Conservation (phyloP, 257 asterid species). For the Mitragyna speciosa region DNA sequence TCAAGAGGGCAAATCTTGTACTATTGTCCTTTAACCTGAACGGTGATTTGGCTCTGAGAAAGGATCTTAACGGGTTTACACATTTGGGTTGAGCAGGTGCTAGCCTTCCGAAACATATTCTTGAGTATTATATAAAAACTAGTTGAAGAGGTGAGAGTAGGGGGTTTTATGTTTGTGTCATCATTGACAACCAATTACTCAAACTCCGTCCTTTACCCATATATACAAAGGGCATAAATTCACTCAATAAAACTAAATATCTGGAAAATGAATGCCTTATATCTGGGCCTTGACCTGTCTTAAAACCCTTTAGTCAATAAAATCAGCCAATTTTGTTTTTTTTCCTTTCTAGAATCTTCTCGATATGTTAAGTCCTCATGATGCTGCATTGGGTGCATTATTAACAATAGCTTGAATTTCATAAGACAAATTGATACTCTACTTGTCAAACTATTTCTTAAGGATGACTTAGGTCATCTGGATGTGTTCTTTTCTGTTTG, state of each 20-base stretch:
- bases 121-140: neutral
- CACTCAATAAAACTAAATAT: neutral
- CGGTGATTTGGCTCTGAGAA: neutral
- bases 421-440: neutral
- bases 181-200: neutral
- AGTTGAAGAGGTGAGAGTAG: neutral
- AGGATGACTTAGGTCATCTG: neutral
- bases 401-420: neutral
- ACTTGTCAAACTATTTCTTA: neutral
- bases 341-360: neutral
- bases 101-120: neutral
- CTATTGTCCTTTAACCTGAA: neutral
- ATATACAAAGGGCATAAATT: neutral
- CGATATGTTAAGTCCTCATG: neutral
- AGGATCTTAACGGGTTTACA: neutral
- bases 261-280: neutral
- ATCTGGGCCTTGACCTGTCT: neutral
- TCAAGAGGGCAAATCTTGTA: too few species aligned
- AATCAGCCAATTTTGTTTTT: neutral
- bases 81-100: neutral
- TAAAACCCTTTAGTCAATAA: neutral
- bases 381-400: slow-evolving; percentile 1
- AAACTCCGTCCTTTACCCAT: neutral
- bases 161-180: neutral
- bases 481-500: neutral